Base-by-base conservation (phyloP, 129 eudicot genomes). In the Flaveria sonorensis region DNA sequence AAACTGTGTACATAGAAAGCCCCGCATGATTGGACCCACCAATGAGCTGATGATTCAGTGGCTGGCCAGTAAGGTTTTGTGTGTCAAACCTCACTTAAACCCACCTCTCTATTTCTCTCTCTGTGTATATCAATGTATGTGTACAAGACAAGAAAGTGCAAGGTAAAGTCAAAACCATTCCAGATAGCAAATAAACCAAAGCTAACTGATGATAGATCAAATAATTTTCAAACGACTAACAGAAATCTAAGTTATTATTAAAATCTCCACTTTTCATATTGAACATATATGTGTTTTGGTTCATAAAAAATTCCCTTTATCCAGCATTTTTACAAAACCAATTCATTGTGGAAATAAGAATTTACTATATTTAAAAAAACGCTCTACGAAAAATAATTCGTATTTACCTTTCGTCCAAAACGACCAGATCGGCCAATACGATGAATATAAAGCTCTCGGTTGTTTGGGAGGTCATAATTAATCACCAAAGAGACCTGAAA, bases 351-450 rank as follows among this genome's bases (percentile, higher is more conserved):
- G 39, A 11, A 21, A 66, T 14, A 21, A 63, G n/a, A 30, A 65
- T 63, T 45, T 10, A 32, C 32, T 10, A 48, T 39, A 14, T 19
- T 20, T 8, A 7, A 56, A 47, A 30, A 26, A 20, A 69, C 23
- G 1, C 10, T 19, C 39, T 1, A 14, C 10, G 1, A 4, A 68
- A 36, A 2, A 68, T n/a, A 20, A 9, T 9, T 56, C 51, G 30
- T 57, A 55, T 18, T 63, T 88, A 90, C 98, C 98, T 93, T 93
- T 52, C 98, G 93, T 73, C 98, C 98, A 84, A 93, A 93, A 74
- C 98, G 98, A 66, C 98, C 98, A 56, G 98, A 90, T 46, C 98
- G 90, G 74, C 98, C 98, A 84, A 93, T 93, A 72, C 98, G 95
- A 67, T 93, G 98, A 79, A 93, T 90, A 67, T 93, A 93, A 66